Conservation (phyloP, 495 filamentous ascomycete species). For the Talaromyces wortmannii region DNA sequence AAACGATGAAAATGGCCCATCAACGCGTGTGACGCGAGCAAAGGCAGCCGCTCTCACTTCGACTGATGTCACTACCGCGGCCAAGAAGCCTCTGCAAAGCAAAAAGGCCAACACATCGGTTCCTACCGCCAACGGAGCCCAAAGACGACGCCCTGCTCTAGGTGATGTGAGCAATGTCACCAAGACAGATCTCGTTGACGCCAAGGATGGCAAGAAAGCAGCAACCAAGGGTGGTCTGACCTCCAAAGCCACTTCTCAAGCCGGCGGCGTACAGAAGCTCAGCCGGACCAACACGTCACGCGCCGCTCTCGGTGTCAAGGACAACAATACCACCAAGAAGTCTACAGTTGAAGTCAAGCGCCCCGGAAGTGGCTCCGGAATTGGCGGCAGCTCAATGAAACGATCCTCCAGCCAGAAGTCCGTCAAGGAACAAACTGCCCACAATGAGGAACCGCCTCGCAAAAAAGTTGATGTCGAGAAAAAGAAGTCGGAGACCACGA, state of each 20-base stretch:
- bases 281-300: constrained; percentile 59
- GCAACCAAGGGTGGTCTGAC: constrained; percentile 55
- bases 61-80: constrained; percentile 41
- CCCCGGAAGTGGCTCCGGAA: constrained; percentile 64
- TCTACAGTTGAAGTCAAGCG: constrained; percentile 53
- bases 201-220: constrained; percentile 63
- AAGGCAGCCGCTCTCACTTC: constrained; percentile 73
- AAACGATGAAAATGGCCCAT: constrained; percentile 82
- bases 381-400: constrained; percentile 57
- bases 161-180: constrained; percentile 94
- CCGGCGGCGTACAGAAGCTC: constrained; percentile 74
- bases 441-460: constrained; percentile 48
- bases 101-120: constrained; percentile 62
- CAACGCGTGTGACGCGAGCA: constrained; percentile 82
- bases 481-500: constrained; percentile 27
- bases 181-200: constrained; percentile 61
- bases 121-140: constrained; percentile 34
- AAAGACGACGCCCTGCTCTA: constrained; percentile 67
- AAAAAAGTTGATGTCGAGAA: constrained; percentile 45
- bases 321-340: constrained; percentile 56
- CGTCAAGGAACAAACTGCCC: constrained; percentile 55
- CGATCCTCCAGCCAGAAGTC: constrained; percentile 42
- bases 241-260: constrained; percentile 65
- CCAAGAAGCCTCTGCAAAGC: constrained; percentile 67
- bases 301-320: constrained; percentile 55